A percentile compares a stretch with the other conserved stretches of the same genome.
These are phyloP conservation scores for Microbotryum violaceum DNA, from an alignment of 1,284 basidiomycete genomes.

Conservation along the genomic window DNA sequence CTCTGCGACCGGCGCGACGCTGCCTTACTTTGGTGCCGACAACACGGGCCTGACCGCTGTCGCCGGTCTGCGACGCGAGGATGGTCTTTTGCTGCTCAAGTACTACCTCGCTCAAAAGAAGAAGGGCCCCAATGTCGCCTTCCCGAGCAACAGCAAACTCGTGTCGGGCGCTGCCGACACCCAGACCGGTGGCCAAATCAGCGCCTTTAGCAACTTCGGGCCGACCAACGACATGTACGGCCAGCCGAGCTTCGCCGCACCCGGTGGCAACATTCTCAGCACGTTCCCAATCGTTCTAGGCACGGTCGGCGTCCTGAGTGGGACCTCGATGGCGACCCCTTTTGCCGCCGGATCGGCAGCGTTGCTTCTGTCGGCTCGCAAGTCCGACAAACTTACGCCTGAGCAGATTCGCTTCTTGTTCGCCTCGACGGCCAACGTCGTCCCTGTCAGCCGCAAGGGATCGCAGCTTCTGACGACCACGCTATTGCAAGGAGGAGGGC, in stretches of 20 bases:
- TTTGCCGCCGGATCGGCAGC: slow-evolving; percentile 59
- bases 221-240: slow-evolving; percentile 55
- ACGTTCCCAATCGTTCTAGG: slow-evolving; percentile 49
- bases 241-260: slow-evolving; percentile 53
- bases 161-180: no score
- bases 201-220: slow-evolving; percentile 50
- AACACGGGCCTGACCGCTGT: slow-evolving; percentile 7
- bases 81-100: slow-evolving; percentile 9
- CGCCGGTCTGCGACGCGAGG: slow-evolving; percentile 14
- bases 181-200: background rate
- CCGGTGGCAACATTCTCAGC: slow-evolving; percentile 53
- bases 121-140: no score
- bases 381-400: slow-evolving; percentile 47
- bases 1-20: slow-evolving; percentile 2
- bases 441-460: slow-evolving; percentile 36
- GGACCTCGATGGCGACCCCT: slow-evolving; percentile 43
- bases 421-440: slow-evolving; percentile 53
- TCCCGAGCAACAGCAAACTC: no score
- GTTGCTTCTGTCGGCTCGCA: slow-evolving; percentile 51
- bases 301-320: slow-evolving; percentile 46
- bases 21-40: slow-evolving; percentile 21
- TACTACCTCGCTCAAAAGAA: no score
- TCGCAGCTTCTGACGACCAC: slow-evolving; percentile 39
- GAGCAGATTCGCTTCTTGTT: slow-evolving; percentile 49
- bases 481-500: slow-evolving; percentile 45